Base-by-base conservation (phyloP, 805 yeast species). In the Metschnikowia sp. region DNA sequence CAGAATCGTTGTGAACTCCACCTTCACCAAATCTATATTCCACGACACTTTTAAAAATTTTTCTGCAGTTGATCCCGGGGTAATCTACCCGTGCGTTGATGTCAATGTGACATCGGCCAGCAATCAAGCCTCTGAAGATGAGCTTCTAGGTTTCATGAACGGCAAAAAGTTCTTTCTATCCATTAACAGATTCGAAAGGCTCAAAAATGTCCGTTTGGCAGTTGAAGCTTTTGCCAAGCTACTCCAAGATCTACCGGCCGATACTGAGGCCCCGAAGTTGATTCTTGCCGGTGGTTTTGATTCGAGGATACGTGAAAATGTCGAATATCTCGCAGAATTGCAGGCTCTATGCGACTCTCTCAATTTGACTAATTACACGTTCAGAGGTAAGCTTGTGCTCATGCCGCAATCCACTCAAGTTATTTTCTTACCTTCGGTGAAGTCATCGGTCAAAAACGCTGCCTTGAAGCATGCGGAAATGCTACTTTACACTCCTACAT, bases 261-360 rank as follows among this genome's bases (percentile, higher is more conserved):
- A 61, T 48, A 33, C 57, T 40, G 31, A 36, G 2, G 60, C 65
- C 15, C 71, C 76, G 4, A 77, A 78, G 47, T 73, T 94, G 44
- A 76, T 90, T 1, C 68, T 94, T 34, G 86, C 96, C 8, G 99
- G 99, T 10, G 99, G 99, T 0, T 94, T 84, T 65, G 99, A 94
- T 63, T 56, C 76, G 9, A 68, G 89, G 39, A 86, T 88, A 0
- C 46, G 58, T 0, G 98, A 91, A 62, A 94, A 94, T 64, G 86
- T 81, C 29, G 78, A 77, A 42, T 88, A 88, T 57, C 71, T 90
- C 41, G 60, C 70, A 19, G 87, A 87, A 52, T 73, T 94, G 34
- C 73, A 78, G 52, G 42, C 56, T 6, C 66, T 82, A 33, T 75
- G 85, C 40, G 69, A 74, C 10, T 55, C 64, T 2, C 65, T 78